These are phyloP conservation scores for Incumbomyces delicatus DNA, from an alignment of 2,329 filamentous ascomycete species.

Conservation along the genomic window DNA sequence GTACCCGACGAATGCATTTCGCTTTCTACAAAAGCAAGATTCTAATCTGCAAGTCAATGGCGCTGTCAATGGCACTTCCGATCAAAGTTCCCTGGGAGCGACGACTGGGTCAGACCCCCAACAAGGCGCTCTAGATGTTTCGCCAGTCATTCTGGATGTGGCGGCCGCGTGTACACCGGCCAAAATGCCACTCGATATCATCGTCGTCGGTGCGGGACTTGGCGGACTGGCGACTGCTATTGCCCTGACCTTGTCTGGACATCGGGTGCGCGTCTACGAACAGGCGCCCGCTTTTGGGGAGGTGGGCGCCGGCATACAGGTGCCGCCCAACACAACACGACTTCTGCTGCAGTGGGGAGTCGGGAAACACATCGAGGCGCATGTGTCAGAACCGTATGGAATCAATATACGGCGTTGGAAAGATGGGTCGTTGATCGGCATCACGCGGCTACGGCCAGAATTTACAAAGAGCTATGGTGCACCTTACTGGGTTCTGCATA, in stretches of 20 bases:
- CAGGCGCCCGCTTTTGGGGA: conserved; percentile 14
- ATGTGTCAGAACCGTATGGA: conserved; percentile 24
- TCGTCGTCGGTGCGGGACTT: conserved; percentile 26
- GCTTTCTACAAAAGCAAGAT: background rate
- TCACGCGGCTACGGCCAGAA: conserved; percentile 25
- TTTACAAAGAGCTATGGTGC: conserved; percentile 23
- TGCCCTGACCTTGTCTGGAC: conserved; percentile 19
- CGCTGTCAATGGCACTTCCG: too few relatives aligned
- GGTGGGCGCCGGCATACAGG: conserved; percentile 34
- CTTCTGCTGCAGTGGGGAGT: conserved; percentile 28
- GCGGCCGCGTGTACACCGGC: background rate
- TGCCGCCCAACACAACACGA: conserved; percentile 29
- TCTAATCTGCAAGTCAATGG: too few relatives aligned
- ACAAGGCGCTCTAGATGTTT: background rate
- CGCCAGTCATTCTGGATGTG: background rate
- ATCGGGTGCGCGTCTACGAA: conserved; percentile 24
- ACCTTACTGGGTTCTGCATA: conserved; percentile 25
- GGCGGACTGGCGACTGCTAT: conserved; percentile 25
- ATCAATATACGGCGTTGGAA: conserved; percentile 30
- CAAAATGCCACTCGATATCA: conserved; percentile 27
- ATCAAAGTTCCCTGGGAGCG: too few relatives aligned
- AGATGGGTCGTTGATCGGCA: conserved; percentile 25
- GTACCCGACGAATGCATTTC: conserved; percentile 1
- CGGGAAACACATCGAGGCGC: conserved; percentile 19
- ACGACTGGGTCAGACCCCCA: background rate